These are phyloP conservation scores for Coffea canephora DNA, from an alignment of 257 asterid species.

Conservation along the genomic window DNA sequence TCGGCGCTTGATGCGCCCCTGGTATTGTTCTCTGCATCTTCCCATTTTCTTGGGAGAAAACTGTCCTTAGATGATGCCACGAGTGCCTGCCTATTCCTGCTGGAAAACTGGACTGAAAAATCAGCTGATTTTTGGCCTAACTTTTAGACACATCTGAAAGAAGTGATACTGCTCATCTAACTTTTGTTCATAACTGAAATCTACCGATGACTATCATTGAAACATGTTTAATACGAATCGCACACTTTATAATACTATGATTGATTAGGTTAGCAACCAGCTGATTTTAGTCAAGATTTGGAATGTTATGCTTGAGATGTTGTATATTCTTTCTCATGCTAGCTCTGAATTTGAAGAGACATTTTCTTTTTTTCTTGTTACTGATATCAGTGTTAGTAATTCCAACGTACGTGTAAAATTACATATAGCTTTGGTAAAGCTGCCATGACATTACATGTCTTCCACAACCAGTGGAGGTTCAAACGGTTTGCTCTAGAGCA, in stretches of 20 bases:
- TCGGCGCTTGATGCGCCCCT: background rate
- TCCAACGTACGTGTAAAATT: background rate
- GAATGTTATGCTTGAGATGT: background rate
- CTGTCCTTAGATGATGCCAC: background rate
- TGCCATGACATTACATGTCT: background rate
- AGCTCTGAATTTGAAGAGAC: background rate
- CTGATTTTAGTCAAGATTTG: background rate
- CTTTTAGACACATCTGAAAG: no score
- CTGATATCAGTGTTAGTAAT: no score
- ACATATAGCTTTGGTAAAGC: background rate
- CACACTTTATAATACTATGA: background rate
- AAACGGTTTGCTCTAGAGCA: background rate
- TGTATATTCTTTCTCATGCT: background rate
- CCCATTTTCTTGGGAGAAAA: background rate
- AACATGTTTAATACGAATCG: background rate
- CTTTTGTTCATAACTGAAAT: background rate
- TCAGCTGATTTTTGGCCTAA: background rate
- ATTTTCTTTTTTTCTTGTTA: background rate
- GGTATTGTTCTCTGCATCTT: background rate
- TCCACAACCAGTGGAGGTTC: background rate
- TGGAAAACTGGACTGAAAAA: background rate
- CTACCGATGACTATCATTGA: background rate
- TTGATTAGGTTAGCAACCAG: background rate
- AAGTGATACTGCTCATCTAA: background rate
- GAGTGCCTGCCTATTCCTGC: background rate